Conservation (phyloP, 371 early-diverging fungal genomes). For the Mortierella sp. region DNA sequence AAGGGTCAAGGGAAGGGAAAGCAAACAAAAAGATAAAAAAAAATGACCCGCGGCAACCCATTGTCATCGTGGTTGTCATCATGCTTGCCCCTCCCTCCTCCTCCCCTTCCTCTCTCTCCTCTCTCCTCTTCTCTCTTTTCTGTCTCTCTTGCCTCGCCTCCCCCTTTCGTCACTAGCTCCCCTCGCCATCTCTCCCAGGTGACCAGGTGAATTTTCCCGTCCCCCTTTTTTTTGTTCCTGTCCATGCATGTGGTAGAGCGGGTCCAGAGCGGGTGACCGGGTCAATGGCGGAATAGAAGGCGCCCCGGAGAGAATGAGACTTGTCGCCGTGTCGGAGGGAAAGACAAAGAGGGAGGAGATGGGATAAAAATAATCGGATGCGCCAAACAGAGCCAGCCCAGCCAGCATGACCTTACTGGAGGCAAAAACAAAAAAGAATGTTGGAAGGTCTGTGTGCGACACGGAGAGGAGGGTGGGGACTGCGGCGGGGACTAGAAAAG, state of each 20-base stretch:
- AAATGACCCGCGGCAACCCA: neutral
- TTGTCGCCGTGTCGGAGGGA: neutral
- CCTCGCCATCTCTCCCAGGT: conserved; percentile 3
- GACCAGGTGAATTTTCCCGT: conserved; percentile 10
- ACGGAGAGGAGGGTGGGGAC: neutral
- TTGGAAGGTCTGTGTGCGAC: conserved; percentile 4
- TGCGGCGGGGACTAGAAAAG: neutral
- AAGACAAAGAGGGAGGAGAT: neutral
- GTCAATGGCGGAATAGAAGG: conserved; percentile 9
- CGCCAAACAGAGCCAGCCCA: neutral
- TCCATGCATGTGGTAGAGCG: neutral
- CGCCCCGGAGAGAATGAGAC: neutral
- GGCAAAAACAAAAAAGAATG: neutral
- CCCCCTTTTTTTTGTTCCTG: conserved; percentile 8
- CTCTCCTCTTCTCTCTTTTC: neutral
- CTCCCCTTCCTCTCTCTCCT: neutral
- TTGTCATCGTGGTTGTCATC: conserved; percentile 13
- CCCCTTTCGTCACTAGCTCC: too few species aligned
- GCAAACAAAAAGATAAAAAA: neutral
- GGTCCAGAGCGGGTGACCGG: conserved; percentile 6
- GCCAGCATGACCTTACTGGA: neutral
- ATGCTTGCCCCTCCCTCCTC: neutral
- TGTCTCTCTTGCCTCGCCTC: conserved; percentile 1
- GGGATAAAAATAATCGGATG: conserved; percentile 8
- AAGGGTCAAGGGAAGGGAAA: neutral